Base-by-base conservation (phyloP, 73 alveolate species). In the Paramecium caudatum region DNA sequence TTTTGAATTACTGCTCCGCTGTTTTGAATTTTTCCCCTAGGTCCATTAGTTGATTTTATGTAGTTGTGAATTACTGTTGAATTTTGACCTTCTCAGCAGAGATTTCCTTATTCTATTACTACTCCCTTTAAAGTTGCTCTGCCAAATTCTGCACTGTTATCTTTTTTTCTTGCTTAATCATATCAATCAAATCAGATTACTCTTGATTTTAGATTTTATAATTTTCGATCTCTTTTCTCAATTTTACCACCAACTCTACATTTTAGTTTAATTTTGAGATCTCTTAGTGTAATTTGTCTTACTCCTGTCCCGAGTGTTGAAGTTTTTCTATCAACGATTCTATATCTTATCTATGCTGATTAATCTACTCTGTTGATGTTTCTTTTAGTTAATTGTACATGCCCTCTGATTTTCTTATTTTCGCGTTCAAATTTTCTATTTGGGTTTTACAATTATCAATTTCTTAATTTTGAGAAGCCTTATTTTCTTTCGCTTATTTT, bases 321-420 rank as follows among this genome's bases (percentile, higher is more conserved):
- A 55, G 12, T 55, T 8, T 55, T 23, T 21, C 80, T 21, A 55
- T 55, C n/a, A 55, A 55, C 12, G 41, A 55, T 25, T 55, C 80
- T 55, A 55, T 55, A 55, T 55, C 80, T 23, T 27, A 27, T 55
- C 45, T 55, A 55, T 55, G 80, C 16, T 55, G 16, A 16, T 55
- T 55, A 55, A 27, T 55, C 45, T 55, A 55, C n/a, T 55, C 80
- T 55, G 7, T 10, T 55, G 23, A 55, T 27, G 16, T 23, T 43
- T 55, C 80, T 55, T 55, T 8, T 10, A 55, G 80, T 19, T 55
- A 55, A 9, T 19, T 19, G 37, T 15, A 55, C 30, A 10, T 55
- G 10, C 30, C 4, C 30, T 55, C 80, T 55, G 80, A 55, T 55
- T 55, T 55, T 23, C 30, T 55, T n/a, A n/a, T n/a, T n/a, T n/a